These are phyloP conservation scores for Pseudotsuga menziesii DNA, from an alignment of 75 land plant genomes.

Conservation along the genomic window DNA sequence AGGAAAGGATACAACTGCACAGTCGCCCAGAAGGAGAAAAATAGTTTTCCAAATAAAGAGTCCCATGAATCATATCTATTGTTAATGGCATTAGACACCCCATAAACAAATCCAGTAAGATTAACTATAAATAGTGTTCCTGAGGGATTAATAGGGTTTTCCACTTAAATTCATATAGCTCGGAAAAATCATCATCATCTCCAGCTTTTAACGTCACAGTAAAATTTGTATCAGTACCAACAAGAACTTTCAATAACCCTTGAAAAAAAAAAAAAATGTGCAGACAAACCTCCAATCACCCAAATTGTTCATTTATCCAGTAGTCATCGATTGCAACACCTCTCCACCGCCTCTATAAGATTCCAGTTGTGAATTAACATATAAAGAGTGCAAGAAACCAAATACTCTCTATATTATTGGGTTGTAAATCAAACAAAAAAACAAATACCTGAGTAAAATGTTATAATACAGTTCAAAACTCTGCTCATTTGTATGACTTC, in stretches of 20 bases:
- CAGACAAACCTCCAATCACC: constrained; percentile 68
- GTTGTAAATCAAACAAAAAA: constrained; percentile 30
- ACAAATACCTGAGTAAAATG: constrained; percentile 49
- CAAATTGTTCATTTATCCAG: constrained; percentile 77
- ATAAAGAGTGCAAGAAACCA: constrained; percentile 61
- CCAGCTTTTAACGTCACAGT: constrained; percentile 57
- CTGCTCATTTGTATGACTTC: not conserved
- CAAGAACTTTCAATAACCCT: constrained; percentile 54
- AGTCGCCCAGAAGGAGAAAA: too few relatives aligned
- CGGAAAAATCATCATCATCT: constrained; percentile 53
- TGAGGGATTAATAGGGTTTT: constrained; percentile 67
- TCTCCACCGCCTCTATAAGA: constrained; percentile 71
- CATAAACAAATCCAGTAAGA: constrained; percentile 58
- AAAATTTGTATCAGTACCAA: constrained; percentile 56
- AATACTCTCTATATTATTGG: constrained; percentile 60
- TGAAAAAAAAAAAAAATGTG: constrained; percentile 61
- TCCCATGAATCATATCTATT: constrained; percentile 59
- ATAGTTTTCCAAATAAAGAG: too few relatives aligned
- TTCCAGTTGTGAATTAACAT: constrained; percentile 51
- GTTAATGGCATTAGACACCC: constrained; percentile 62
- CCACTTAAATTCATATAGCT: constrained; percentile 65
- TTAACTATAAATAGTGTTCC: constrained; percentile 53
- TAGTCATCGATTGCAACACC: constrained; percentile 60
- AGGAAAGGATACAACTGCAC: too few relatives aligned
- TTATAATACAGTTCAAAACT: too few relatives aligned